These are phyloP conservation scores for Malassezia yamatoensis DNA, from an alignment of 1,284 basidiomycete species.

Conservation along the genomic window DNA sequence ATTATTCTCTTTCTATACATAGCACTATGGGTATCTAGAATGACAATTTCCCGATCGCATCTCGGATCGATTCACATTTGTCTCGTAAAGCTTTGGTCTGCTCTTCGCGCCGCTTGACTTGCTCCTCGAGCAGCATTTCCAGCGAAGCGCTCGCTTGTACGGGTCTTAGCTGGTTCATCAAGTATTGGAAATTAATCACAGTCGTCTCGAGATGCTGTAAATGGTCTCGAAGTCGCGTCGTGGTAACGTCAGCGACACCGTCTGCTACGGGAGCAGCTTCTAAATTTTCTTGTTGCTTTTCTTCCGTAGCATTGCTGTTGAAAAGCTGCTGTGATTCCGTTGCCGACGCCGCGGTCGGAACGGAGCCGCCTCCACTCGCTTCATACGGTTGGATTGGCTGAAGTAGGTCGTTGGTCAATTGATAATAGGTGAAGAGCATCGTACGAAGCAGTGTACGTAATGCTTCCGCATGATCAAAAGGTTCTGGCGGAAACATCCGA, in stretches of 20 bases:
- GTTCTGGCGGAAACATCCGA: slow-evolving; percentile 16
- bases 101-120: slow-evolving; percentile 28
- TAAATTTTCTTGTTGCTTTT: too few relatives aligned
- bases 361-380: too few relatives aligned
- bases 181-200: slow-evolving; percentile 42
- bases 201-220: slow-evolving; percentile 37
- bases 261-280: background rate
- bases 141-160: slow-evolving; percentile 36
- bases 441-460: slow-evolving; percentile 46
- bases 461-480: background rate
- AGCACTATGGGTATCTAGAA: slow-evolving; percentile 7
- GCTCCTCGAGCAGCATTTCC: slow-evolving; percentile 27
- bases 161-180: slow-evolving; percentile 40
- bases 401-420: slow-evolving; percentile 29
- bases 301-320: too few relatives aligned
- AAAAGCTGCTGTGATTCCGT: too few relatives aligned
- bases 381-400: slow-evolving; percentile 33
- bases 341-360: too few relatives aligned
- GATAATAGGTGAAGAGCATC: slow-evolving; percentile 39
- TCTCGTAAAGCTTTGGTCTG: slow-evolving; percentile 29
- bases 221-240: slow-evolving; percentile 29
- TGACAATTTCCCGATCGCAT: background rate
- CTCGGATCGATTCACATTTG: slow-evolving; percentile 15
- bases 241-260: slow-evolving; percentile 11
- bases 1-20: background rate